These are phyloP conservation scores for Rhizomucor miehei DNA, from an alignment of 371 early-diverging fungal genomes.

Conservation along the genomic window DNA sequence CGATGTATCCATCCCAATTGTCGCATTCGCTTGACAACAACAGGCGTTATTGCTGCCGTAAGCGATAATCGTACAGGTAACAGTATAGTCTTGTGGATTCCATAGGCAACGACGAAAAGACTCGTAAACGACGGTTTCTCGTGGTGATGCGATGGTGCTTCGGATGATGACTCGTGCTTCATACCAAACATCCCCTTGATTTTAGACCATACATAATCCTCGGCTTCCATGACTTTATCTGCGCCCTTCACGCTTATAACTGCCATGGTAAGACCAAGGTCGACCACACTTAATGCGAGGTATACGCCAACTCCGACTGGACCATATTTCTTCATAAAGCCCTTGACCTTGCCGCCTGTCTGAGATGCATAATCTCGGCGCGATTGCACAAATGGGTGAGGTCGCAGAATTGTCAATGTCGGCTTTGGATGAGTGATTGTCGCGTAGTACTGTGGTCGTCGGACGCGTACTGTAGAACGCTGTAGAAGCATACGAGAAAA, in stretches of 20 bases:
- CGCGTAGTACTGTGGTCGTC: too few relatives aligned
- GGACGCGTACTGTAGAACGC: too few relatives aligned
- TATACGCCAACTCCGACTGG: constrained; percentile 30
- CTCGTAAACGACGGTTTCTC: constrained; percentile 25
- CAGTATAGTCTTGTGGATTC: constrained; percentile 36
- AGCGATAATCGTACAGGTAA: constrained; percentile 31
- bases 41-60: constrained; percentile 33
- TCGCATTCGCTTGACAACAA: constrained; percentile 6
- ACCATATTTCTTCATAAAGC: constrained; percentile 35
- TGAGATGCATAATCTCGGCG: too few relatives aligned
- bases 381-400: too few relatives aligned
- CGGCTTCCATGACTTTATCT: constrained; percentile 21
- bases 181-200: constrained; percentile 23
- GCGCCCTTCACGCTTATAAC: constrained; percentile 28
- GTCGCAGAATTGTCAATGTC: too few relatives aligned
- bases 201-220: constrained; percentile 18
- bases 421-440: too few relatives aligned
- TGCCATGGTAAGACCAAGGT: constrained; percentile 32
- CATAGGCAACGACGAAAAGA: constrained; percentile 32
- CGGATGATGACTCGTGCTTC: constrained; percentile 5
- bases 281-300: constrained; percentile 21
- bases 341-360: constrained; percentile 12
- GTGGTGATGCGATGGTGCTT: neutral
- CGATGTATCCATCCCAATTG: neutral
- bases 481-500: too few relatives aligned